These are phyloP conservation scores for Phytopythium mirpurense DNA, from an alignment of 352 stramenopile species.

Conservation along the genomic window DNA sequence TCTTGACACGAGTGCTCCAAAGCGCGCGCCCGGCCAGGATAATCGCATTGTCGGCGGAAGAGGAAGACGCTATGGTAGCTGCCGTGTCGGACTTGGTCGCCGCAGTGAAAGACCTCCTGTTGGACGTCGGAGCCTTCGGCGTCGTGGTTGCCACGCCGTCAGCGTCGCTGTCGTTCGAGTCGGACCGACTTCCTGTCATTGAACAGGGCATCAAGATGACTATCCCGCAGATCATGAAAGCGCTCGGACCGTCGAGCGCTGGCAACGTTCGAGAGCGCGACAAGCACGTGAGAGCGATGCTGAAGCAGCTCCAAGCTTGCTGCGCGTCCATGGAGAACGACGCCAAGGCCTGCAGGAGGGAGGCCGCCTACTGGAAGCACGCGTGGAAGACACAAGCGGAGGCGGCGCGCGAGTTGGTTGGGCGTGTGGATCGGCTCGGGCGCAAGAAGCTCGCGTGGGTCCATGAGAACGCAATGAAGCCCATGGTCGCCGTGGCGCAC, in stretches of 20 bases:
- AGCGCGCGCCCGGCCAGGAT: constrained; percentile 2
- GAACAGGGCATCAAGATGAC: constrained; percentile 6
- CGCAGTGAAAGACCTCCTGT: constrained; percentile 17
- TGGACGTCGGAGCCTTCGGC: constrained; percentile 33
- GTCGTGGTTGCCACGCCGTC: constrained; percentile 18
- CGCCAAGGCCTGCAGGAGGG: constrained; percentile 12
- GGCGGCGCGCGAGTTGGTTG: constrained; percentile 13
- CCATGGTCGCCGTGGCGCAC: constrained; percentile 18
- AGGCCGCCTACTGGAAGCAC: constrained; percentile 26
- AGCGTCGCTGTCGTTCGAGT: not conserved
- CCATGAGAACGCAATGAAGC: constrained; percentile 17
- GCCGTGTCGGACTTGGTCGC: constrained; percentile 11
- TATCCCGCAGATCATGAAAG: constrained; percentile 14
- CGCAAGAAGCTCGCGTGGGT: constrained; percentile 35
- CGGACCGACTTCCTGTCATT: constrained; percentile 13
- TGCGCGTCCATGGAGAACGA: constrained; percentile 21
- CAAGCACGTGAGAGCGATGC: constrained; percentile 25
- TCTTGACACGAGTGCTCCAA: constrained; percentile 12
- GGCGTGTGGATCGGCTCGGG: constrained; percentile 17
- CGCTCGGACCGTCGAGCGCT: constrained; percentile 11
- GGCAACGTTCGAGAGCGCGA: constrained; percentile 26
- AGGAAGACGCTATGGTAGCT: not conserved
- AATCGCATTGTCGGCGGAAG: constrained; percentile 2
- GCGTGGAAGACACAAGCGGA: constrained; percentile 31
- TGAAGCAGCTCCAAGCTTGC: constrained; percentile 31